Base-by-base conservation (phyloP, 2,329 filamentous ascomycete species). In the Leptographium flavum region DNA sequence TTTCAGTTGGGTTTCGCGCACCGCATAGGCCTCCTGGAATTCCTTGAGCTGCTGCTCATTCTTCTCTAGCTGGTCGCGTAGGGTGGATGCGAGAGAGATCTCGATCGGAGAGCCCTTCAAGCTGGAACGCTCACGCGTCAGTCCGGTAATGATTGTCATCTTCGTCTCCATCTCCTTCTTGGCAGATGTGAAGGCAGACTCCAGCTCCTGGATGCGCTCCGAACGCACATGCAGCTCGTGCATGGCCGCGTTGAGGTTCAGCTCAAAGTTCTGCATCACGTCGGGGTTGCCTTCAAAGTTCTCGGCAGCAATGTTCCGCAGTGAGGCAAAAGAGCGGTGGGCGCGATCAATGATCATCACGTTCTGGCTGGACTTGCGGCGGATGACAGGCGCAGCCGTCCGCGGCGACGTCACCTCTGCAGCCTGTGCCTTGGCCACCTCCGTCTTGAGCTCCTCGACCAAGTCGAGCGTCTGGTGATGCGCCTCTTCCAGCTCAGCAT, bases 91-190 rank as follows among this genome's bases (percentile, higher is more conserved):
- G 52, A 95, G 80, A 0, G 86, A 88, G 59, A 95, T 93, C 57
- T 98, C 92, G 58, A 94, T 81, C 8, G 87, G 83, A 22, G 83
- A 83, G 3, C 60, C 74, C 59, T 90, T 87, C 65, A 95, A 73
- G 64, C 87, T 95, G 3, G 87, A 90, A 48, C 93, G 74, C 63
- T 98, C 93, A 45, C 92, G 81, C 4, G 92, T 94, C 51, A 98
- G 70, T 7, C 92, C 92, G 27, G 87, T 86, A 54, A 98, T 96
- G 58, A 98, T 88, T 27, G 86, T 85, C 70, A 90, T 87, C 74
- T 98, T 98, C 50, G 76, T 81, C 58, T 98, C 92, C 82, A 96
- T 94, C 62, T 98, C 92, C 67, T 87, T 94, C 68, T 86, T 92
- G 21, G 87, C 77, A 4, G 78, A 80, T 23, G 79, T 70, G 46